Conservation (phyloP, 306 rosid species). For the Cucurbita maxima region DNA sequence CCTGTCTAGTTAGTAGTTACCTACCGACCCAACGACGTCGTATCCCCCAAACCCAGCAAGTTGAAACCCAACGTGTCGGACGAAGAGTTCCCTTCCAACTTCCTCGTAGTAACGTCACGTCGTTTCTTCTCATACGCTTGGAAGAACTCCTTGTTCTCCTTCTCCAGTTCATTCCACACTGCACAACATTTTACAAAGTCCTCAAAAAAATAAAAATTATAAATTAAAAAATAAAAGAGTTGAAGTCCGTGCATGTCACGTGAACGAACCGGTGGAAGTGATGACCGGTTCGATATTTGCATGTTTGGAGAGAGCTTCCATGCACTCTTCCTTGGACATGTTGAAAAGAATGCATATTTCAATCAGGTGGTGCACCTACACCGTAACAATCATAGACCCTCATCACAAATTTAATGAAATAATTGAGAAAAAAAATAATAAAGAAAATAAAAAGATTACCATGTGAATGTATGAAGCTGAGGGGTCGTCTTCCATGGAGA, state of each 20-base stretch:
- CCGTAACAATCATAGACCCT: background rate
- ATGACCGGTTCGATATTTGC: slow-evolving; percentile 74
- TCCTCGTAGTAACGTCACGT: background rate
- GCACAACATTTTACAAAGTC: background rate
- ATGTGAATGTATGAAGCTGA: slow-evolving; percentile 75
- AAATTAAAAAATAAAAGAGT: too few relatives aligned
- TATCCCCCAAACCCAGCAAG: background rate
- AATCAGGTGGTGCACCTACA: slow-evolving; percentile 51
- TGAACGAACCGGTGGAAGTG: slow-evolving; percentile 68
- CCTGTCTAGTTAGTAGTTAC: background rate
- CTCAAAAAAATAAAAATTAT: background rate
- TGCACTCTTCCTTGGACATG: slow-evolving; percentile 88
- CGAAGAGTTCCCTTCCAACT: slow-evolving; percentile 17
- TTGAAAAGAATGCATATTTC: slow-evolving; percentile 86
- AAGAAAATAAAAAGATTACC: slow-evolving; percentile 20
- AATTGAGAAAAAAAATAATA: background rate
- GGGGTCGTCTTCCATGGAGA: slow-evolving; percentile 37
- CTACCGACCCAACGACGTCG: background rate
- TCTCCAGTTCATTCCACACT: slow-evolving; percentile 94
- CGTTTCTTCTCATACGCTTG: slow-evolving; percentile 34
- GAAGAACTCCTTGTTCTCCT: slow-evolving; percentile 87
- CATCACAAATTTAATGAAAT: background rate
- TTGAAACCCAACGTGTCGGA: background rate
- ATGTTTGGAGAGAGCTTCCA: slow-evolving; percentile 86
- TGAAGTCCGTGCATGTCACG: background rate